These are phyloP conservation scores for Westerdykella ornata DNA, from an alignment of 2,329 filamentous ascomycete species.

Conservation along the genomic window DNA sequence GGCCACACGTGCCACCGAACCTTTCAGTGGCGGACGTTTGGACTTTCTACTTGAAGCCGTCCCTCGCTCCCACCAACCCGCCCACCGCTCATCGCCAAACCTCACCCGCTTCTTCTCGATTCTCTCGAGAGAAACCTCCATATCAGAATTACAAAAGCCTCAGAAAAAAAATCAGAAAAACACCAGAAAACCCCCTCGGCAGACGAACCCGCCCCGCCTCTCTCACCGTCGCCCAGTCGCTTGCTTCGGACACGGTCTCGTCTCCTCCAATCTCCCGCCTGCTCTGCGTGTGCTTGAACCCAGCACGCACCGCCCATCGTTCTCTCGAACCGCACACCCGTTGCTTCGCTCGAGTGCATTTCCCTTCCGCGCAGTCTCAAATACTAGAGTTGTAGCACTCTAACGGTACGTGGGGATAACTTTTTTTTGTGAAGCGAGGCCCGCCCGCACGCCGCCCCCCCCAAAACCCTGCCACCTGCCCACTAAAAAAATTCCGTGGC, in stretches of 20 bases:
- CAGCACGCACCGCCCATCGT: constrained; percentile 17
- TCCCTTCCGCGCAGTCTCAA: constrained; percentile 9
- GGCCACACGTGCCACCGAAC: neutral
- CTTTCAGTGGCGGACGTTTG: neutral
- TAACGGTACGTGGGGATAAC: constrained; percentile 5
- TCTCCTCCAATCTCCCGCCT: constrained; percentile 16
- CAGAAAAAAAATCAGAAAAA: constrained; percentile 37
- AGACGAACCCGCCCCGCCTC: constrained; percentile 24
- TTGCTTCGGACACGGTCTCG: constrained; percentile 22
- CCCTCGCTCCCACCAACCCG: constrained; percentile 11
- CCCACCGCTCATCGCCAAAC: constrained; percentile 20
- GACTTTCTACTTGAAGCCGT: constrained; percentile 11
- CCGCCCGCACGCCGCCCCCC: constrained; percentile 19
- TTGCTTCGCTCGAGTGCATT: constrained; percentile 14
- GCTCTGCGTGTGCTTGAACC: constrained; percentile 14
- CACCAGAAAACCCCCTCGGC: constrained; percentile 28
- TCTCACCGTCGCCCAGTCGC: constrained; percentile 24
- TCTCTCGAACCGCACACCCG: constrained; percentile 12
- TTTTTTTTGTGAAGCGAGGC: constrained; percentile 28
- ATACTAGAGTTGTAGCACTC: constrained; percentile 15
- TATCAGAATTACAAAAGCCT: constrained; percentile 32
- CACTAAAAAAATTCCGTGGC: constrained; percentile 23
- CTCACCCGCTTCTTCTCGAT: constrained; percentile 24
- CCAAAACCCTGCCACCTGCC: constrained; percentile 25
- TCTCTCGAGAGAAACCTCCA: constrained; percentile 27